A percentile compares a stretch with the other conserved stretches of the same genome.
phyloP scores from a whole-genome alignment of 768 basidiomycete species.

The Hemileccinum rubropunctum region DNA sequence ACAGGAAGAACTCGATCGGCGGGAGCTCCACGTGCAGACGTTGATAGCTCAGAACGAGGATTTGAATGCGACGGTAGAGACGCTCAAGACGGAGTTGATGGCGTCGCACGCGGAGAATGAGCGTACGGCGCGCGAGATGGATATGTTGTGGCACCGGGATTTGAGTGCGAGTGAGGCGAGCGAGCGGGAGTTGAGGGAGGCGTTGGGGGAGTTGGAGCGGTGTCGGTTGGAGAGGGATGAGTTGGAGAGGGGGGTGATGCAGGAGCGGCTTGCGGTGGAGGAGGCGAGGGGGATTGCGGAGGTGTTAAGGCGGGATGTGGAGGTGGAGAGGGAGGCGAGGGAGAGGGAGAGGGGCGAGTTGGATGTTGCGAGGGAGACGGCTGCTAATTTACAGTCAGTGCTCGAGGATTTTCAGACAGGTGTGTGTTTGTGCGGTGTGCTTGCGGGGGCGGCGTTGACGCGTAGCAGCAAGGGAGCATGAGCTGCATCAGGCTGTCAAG shows the following conservation, averaged over 20 bases:
- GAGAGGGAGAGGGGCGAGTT: conserved; percentile 55
- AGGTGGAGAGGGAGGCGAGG: conserved; percentile 59
- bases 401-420: conserved; percentile 94
- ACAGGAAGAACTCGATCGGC: conserved; percentile 97
- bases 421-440: conserved; percentile 27
- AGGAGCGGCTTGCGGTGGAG: conserved; percentile 71
- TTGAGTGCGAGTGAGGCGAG: conserved; percentile 66
- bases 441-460: conserved; percentile 3
- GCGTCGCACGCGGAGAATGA: conserved; percentile 74
- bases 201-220: conserved; percentile 83
- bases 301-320: conserved; percentile 58
- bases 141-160: conserved; percentile 59
- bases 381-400: conserved; percentile 85
- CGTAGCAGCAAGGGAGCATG: conserved; percentile 78
- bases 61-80: conserved; percentile 65
- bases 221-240: conserved; percentile 80
- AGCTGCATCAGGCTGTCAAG: conserved; percentile 79
- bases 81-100: conserved; percentile 78
- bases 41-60: conserved; percentile 78
- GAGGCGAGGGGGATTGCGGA: conserved; percentile 61
- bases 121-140: conserved; percentile 66
- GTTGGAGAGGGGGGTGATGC: conserved; percentile 57
- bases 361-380: conserved; percentile 68
- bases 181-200: conserved; percentile 80
- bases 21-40: conserved; percentile 80